These are phyloP conservation scores for Magnusiomyces sp. DNA, from an alignment of 1,139 yeast genomes.

Conservation along the genomic window DNA sequence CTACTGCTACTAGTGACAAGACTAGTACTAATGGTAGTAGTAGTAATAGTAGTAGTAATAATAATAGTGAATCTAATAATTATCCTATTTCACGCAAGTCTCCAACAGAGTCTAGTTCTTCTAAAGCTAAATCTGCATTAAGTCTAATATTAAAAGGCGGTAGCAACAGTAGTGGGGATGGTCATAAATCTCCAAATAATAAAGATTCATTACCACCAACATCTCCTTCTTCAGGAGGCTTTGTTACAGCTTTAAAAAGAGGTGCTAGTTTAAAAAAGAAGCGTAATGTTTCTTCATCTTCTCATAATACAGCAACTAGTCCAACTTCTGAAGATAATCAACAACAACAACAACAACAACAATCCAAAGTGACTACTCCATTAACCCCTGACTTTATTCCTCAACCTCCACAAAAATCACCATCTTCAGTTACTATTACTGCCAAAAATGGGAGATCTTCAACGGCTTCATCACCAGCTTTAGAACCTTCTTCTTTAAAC, in stretches of 20 bases:
- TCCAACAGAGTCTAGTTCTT: not conserved
- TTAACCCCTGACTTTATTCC: not conserved
- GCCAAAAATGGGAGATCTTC: not conserved
- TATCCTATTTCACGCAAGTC: not conserved
- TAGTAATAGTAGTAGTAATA: too few relatives aligned
- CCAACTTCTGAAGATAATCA: not conserved
- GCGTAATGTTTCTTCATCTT: constrained; percentile 9
- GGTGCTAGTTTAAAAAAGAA: constrained; percentile 10
- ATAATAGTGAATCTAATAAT: not conserved
- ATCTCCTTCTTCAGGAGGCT: constrained; percentile 5
- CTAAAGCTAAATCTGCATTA: not conserved
- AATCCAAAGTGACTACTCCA: constrained; percentile 3
- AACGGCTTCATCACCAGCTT: not conserved
- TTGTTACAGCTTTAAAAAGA: constrained; percentile 11
- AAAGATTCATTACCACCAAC: too few relatives aligned
- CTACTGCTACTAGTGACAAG: not conserved
- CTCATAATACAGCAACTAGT: not conserved
- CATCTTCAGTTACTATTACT: constrained; percentile 11
- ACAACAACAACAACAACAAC: not conserved
- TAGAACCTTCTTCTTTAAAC: not conserved
- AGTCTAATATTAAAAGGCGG: not conserved
- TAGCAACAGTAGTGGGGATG: not conserved
- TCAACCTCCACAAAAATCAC: constrained; percentile 10
- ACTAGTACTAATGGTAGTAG: too few relatives aligned
- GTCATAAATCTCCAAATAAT: too few relatives aligned